Evolutionary conservation across 177 flowering plant genomes (phyloP).

Genomic region (Vitis hybrid): DNA sequence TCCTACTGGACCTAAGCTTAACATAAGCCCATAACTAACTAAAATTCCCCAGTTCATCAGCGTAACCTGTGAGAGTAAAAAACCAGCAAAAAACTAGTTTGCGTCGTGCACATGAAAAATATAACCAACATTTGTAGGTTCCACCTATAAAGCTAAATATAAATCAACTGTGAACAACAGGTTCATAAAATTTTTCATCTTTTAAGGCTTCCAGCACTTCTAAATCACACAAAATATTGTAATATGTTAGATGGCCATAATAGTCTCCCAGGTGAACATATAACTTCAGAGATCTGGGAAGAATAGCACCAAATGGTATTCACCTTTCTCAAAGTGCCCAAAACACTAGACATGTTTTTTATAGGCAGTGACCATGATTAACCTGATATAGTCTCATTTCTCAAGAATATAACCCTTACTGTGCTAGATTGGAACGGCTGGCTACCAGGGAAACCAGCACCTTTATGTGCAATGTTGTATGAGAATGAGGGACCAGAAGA

Average conservation of each 20-base stretch:
- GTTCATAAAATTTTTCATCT: no score
- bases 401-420: constrained; percentile 29
- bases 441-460: constrained; percentile 20
- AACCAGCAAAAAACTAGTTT: neutral
- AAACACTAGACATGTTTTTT: no score
- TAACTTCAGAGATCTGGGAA: no score
- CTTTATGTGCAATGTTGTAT: constrained; percentile 31
- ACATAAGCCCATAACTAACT: no score
- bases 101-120: neutral
- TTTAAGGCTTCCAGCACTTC: no score
- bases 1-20: no score
- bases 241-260: no score
- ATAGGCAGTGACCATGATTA: neutral
- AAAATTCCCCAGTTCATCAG: no score
- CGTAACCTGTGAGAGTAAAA: neutral
- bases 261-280: no score
- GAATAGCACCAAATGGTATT: no score
- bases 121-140: neutral
- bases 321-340: no score
- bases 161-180: neutral
- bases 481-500: constrained; percentile 37
- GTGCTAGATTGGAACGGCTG: constrained; percentile 26
- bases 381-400: neutral
- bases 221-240: no score
- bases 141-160: neutral